These are phyloP conservation scores for Macrocybe gigantea DNA, from an alignment of 768 basidiomycete species.

Conservation along the genomic window DNA sequence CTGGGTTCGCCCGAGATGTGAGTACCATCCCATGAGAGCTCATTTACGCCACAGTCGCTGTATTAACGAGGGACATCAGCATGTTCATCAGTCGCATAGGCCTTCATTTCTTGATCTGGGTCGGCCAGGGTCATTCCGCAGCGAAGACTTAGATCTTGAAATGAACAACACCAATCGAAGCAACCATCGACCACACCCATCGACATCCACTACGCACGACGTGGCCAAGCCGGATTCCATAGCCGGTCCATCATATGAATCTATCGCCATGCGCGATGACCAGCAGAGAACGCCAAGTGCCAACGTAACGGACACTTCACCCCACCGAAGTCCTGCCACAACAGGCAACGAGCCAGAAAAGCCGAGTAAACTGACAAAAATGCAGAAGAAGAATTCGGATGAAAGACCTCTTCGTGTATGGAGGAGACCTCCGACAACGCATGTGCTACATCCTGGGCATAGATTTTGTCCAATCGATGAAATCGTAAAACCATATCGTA, in stretches of 20 bases:
- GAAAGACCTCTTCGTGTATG: conserved; percentile 9
- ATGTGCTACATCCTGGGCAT: conserved; percentile 52
- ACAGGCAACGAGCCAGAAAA: neutral
- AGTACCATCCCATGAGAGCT: conserved; percentile 13
- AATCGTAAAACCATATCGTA: conserved; percentile 65
- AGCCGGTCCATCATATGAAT: conserved; percentile 39
- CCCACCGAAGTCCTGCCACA: neutral
- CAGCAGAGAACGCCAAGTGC: conserved; percentile 1
- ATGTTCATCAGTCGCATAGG: conserved; percentile 18
- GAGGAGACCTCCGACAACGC: conserved; percentile 28
- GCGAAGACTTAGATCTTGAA: too few relatives aligned
- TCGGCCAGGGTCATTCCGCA: too few relatives aligned
- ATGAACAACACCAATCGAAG: too few relatives aligned
- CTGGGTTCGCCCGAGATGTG: conserved; percentile 67
- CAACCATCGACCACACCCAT: too few relatives aligned
- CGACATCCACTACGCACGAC: conserved; percentile 4
- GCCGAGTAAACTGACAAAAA: neutral
- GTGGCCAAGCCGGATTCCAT: conserved; percentile 19
- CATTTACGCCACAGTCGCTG: too few relatives aligned
- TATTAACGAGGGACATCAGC: conserved; percentile 11
- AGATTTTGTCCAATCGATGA: conserved; percentile 62
- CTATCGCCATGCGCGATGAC: conserved; percentile 15
- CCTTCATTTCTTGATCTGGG: conserved; percentile 17
- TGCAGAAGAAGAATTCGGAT: neutral
- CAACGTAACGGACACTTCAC: conserved; percentile 10